Evolutionary conservation across 2,329 filamentous ascomycete genomes (phyloP), one percentile per base, ranked within the genome.

Genomic region (Ceratocystis diversiconidia): DNA sequence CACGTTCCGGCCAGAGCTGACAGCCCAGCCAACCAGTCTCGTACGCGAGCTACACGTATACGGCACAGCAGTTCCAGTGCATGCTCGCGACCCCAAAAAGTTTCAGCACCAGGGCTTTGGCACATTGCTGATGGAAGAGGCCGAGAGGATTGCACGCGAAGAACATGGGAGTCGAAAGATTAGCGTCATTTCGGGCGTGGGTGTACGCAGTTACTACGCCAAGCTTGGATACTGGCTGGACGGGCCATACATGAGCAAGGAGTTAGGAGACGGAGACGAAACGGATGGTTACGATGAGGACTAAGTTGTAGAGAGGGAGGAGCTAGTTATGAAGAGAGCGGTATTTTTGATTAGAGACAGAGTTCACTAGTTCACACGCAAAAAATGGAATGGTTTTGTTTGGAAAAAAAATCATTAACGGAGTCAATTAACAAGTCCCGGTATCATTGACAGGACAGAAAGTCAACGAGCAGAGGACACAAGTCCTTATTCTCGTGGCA

Each of bases 101-200:
- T 97, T 97, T 76, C 94, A 99, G 78, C 94, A 99, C 76, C 94
- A 96, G 74, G 94, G 94, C 0, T 99, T 95, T 70, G 94, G 94
- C 61, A 99, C 94, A 1, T 75, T 99, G 68, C 73, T 99, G 70
- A 99, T 99, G 95, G 92, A 97, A 73, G 92, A 97, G 77, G 95
- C 94, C 0, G 94, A 97, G 77, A 82, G 92, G 63, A 99, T 99
- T 69, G 92, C 95, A 0, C 83, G 90, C 65, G 88, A 96, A 69
- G 94, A 99, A 76, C 94, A 99, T 73, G 89, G 91, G 5, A 96
- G 92, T 71, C 82, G 82, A 68, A 99, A 99, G 80, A 90, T 99
- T 65, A 94, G 90, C 72, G 91, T 99, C 70, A 99, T 99, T 68
- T 96, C 91, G n/a, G 94, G 94, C 36, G 92, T 99, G 6, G 94